These are phyloP conservation scores for Candida hungchunana DNA, from an alignment of 805 yeast genomes.

Conservation along the genomic window DNA sequence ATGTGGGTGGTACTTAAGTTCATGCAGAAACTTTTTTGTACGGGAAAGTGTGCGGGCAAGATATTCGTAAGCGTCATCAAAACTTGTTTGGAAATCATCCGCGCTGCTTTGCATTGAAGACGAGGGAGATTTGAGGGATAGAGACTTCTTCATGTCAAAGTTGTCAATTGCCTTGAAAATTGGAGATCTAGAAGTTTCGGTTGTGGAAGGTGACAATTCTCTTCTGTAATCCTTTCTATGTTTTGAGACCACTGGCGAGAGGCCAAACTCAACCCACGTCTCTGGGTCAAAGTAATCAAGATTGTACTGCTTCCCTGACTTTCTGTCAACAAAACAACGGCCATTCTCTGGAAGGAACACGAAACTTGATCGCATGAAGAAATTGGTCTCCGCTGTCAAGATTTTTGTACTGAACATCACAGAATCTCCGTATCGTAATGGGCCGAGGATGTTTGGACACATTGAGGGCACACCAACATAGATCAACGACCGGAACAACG, in stretches of 20 bases:
- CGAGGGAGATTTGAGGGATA: conserved; percentile 15
- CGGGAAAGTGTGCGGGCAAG: conserved; percentile 54
- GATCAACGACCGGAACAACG: conserved; percentile 65
- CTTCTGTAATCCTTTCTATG: conserved; percentile 8
- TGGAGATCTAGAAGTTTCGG: conserved; percentile 2
- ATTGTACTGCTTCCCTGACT: conserved; percentile 52
- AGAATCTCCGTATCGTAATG: conserved; percentile 75
- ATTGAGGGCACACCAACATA: conserved; percentile 84
- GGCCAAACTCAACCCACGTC: conserved; percentile 70
- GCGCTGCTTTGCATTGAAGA: conserved; percentile 1
- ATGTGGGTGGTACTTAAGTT: conserved; percentile 48
- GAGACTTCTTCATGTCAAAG: conserved; percentile 19
- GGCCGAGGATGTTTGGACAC: conserved; percentile 84
- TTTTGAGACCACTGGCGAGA: conserved; percentile 66
- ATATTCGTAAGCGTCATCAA: conserved; percentile 59
- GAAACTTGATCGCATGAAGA: conserved; percentile 83
- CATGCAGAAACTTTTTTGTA: conserved; percentile 53
- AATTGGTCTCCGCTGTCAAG: conserved; percentile 75
- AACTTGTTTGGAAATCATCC: conserved; percentile 27
- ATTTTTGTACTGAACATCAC: conserved; percentile 71
- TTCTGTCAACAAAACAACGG: conserved; percentile 61
- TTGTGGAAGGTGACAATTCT: too few species aligned
- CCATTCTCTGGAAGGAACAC: conserved; percentile 76
- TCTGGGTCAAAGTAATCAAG: conserved; percentile 78
- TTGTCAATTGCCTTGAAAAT: conserved; percentile 6